Evolutionary conservation across 768 basidiomycete species (phyloP).

Genomic region (Lenzites betulinus): DNA sequence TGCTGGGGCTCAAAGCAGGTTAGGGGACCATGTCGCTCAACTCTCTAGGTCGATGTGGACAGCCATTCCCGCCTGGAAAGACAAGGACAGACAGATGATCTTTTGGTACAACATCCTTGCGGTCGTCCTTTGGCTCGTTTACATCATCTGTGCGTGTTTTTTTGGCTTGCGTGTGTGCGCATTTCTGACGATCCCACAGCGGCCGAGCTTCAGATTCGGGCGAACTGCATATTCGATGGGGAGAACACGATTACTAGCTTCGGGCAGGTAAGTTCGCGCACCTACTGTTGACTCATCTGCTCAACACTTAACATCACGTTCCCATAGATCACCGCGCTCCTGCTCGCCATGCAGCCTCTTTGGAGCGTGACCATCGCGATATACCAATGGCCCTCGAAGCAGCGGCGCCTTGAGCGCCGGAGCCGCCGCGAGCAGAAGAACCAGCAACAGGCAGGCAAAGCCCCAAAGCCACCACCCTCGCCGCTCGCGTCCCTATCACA

Average conservation of each 20-base stretch:
- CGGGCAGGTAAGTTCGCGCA: slow-evolving; percentile 23
- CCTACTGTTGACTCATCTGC: not conserved
- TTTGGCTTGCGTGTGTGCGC: no score
- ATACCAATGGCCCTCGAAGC: slow-evolving; percentile 18
- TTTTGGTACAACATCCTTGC: slow-evolving; percentile 24
- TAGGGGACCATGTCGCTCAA: not conserved
- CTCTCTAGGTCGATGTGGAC: not conserved
- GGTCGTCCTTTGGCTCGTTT: slow-evolving; percentile 23
- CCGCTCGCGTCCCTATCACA: not conserved
- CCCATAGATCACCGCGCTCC: slow-evolving; percentile 30
- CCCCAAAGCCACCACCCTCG: not conserved
- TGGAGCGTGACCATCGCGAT: slow-evolving; percentile 29
- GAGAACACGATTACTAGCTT: slow-evolving; percentile 29
- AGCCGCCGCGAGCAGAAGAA: not conserved
- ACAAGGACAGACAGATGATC: slow-evolving; percentile 6
- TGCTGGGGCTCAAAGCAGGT: not conserved
- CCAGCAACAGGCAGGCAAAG: not conserved
- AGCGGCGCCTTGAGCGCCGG: slow-evolving; percentile 2
- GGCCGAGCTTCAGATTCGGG: slow-evolving; percentile 24
- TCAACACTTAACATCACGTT: not conserved
- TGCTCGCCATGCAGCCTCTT: slow-evolving; percentile 26
- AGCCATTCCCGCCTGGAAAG: slow-evolving; percentile 8
- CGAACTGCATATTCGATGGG: slow-evolving; percentile 26
- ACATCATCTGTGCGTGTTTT: slow-evolving; percentile 22
- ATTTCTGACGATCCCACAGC: slow-evolving; percentile 12